Conservation (phyloP, 2,329 filamentous ascomycete genomes). For the Dothiorella sarmentorum region DNA sequence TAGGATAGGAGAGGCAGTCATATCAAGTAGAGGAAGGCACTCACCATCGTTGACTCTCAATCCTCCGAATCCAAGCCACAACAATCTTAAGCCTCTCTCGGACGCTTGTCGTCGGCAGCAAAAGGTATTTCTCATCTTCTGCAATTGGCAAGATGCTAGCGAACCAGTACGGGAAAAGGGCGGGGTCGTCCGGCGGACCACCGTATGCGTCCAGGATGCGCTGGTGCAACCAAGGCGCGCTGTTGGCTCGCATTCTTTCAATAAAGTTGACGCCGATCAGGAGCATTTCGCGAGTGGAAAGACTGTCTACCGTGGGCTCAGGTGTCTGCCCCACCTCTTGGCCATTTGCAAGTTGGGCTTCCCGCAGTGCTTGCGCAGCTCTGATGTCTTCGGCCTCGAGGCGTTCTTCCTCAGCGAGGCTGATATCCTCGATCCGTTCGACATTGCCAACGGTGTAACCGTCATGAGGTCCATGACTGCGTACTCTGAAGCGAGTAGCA, state of each 20-base stretch:
- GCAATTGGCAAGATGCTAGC: constrained; percentile 74
- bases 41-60: constrained; percentile 70
- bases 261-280: constrained; percentile 66
- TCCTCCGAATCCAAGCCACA: constrained; percentile 70
- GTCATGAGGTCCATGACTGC: constrained; percentile 62
- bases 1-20: not conserved
- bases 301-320: constrained; percentile 42
- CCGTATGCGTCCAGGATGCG: constrained; percentile 73
- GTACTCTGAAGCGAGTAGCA: constrained; percentile 70
- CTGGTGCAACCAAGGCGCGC: constrained; percentile 71
- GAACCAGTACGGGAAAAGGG: constrained; percentile 85
- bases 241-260: constrained; percentile 62
- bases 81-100: constrained; percentile 80
- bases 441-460: constrained; percentile 75
- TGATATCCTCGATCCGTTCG: constrained; percentile 77
- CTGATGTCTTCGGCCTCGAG: constrained; percentile 67
- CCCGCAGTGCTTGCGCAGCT: constrained; percentile 27
- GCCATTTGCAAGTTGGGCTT: constrained; percentile 17
- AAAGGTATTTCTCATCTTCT: constrained; percentile 73
- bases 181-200: constrained; percentile 70
- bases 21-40: constrained; percentile 32
- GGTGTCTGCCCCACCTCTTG: not conserved
- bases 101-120: constrained; percentile 72
- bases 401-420: constrained; percentile 73
- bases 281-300: constrained; percentile 71